Evolutionary conservation across 2,329 filamentous ascomycete genomes (phyloP).

Genomic region (Fonsecaea erecta): DNA sequence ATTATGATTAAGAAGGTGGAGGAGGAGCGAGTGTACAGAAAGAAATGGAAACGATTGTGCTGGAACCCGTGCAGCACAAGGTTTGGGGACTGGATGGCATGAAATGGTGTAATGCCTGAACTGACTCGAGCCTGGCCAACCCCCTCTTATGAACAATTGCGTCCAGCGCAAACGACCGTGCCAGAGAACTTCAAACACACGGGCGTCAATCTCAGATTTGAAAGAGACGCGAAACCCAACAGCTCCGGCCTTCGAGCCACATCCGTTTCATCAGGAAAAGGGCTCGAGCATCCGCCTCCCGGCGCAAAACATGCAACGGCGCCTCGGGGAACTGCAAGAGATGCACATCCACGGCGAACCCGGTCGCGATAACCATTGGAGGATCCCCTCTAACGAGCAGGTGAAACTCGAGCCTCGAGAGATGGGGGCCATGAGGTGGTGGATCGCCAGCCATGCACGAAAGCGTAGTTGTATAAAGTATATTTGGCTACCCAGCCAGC

Average conservation of each 20-base stretch:
- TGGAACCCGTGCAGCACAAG: slow-evolving; percentile 15
- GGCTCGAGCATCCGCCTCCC: slow-evolving; percentile 13
- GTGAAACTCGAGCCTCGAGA: slow-evolving; percentile 30
- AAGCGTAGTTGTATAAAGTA: slow-evolving; percentile 20
- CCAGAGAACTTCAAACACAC: slow-evolving; percentile 30
- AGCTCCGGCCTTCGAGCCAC: slow-evolving; percentile 16
- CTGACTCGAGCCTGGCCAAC: slow-evolving; percentile 31
- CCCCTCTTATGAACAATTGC: slow-evolving; percentile 30
- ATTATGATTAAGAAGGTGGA: slow-evolving; percentile 26
- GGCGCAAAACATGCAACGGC: slow-evolving; percentile 19
- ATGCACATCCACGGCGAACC: slow-evolving; percentile 12
- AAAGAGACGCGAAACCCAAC: slow-evolving; percentile 24
- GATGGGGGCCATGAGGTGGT: slow-evolving; percentile 11
- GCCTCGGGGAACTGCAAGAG: slow-evolving; percentile 27
- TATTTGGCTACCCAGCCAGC: slow-evolving; percentile 25
- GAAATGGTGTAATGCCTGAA: slow-evolving; percentile 27
- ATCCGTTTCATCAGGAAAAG: slow-evolving; percentile 21
- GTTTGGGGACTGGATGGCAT: slow-evolving; percentile 29
- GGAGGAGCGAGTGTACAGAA: slow-evolving; percentile 22
- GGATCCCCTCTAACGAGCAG: slow-evolving; percentile 5
- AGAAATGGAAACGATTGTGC: slow-evolving; percentile 24
- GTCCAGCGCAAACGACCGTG: slow-evolving; percentile 26
- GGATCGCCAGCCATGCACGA: slow-evolving; percentile 15
- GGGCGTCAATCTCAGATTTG: slow-evolving; percentile 37
- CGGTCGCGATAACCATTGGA: slow-evolving; percentile 18